A percentile compares a stretch with the other conserved stretches of the same genome.
Conservation (phyloP, 2,329 filamentous ascomycete genomes). For the Aspergillus amoenus region DNA sequence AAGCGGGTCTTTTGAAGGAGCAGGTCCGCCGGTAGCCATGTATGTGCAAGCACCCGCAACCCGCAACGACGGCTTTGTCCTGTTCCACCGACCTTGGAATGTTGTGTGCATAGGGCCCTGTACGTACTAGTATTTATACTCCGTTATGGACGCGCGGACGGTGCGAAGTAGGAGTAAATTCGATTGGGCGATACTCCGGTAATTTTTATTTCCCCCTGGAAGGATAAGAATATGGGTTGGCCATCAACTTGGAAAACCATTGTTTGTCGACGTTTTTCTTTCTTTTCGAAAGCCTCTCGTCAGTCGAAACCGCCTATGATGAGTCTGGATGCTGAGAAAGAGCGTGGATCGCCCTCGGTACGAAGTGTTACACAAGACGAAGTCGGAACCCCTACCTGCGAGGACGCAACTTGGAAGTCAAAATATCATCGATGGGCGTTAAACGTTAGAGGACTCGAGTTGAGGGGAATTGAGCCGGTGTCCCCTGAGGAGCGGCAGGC, state of each 20-base stretch:
- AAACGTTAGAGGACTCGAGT: slow-evolving; percentile 27
- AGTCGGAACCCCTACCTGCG: slow-evolving; percentile 16
- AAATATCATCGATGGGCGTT: slow-evolving; percentile 24
- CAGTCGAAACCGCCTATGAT: slow-evolving; percentile 8
- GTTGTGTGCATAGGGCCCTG: background rate
- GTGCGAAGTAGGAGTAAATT: background rate
- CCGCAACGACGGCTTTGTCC: background rate
- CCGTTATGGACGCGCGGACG: background rate
- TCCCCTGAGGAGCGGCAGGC: slow-evolving; percentile 28
- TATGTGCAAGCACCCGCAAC: background rate
- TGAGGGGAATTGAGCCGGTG: slow-evolving; percentile 28
- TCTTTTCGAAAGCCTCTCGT: background rate
- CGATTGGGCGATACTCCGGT: background rate
- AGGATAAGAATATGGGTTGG: background rate
- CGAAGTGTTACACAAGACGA: slow-evolving; percentile 24
- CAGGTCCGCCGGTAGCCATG: background rate
- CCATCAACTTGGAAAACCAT: background rate
- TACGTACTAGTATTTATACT: background rate
- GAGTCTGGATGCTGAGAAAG: slow-evolving; percentile 28
- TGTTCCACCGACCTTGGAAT: background rate
- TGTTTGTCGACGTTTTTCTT: background rate
- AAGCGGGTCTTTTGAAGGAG: background rate
- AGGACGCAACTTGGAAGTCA: slow-evolving; percentile 9
- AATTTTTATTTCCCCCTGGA: background rate
- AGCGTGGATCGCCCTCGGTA: slow-evolving; percentile 22